These are phyloP conservation scores for Clarireedia homoeocarpa DNA, from an alignment of 2,329 filamentous ascomycete species.

Conservation along the genomic window DNA sequence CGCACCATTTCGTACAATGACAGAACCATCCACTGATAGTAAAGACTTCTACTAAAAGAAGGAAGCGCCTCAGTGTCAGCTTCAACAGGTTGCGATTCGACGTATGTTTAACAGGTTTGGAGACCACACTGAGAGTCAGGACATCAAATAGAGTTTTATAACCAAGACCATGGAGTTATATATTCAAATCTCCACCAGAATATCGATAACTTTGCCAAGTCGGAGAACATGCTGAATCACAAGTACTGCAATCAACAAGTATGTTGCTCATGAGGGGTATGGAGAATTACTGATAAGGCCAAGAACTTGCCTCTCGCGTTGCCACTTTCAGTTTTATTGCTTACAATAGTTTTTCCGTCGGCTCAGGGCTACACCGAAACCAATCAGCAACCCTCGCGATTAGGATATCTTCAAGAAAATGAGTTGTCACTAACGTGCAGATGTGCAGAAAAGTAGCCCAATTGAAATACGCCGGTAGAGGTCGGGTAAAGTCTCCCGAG, in stretches of 20 bases:
- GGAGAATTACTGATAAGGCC: neutral
- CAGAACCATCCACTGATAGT: neutral
- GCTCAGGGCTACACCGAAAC: neutral
- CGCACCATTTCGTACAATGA: neutral
- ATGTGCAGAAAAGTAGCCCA: neutral
- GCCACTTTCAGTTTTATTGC: neutral
- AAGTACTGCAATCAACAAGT: neutral
- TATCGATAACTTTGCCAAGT: neutral
- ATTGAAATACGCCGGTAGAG: neutral
- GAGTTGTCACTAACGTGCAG: neutral
- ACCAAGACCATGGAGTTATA: neutral
- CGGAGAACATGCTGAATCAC: neutral
- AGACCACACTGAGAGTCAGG: neutral
- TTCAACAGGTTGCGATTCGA: too few relatives aligned
- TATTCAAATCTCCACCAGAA: neutral
- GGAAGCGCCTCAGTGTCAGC: too few relatives aligned
- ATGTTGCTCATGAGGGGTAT: neutral
- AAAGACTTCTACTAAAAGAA: too few relatives aligned
- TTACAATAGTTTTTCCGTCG: constrained; percentile 1
- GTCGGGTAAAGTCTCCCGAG: too few relatives aligned
- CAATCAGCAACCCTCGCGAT: neutral
- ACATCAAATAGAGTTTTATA: neutral
- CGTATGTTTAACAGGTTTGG: too few relatives aligned
- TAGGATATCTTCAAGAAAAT: neutral
- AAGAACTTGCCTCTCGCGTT: neutral